Conservation (phyloP, 768 basidiomycete species). For the Tephrocybe sp. region DNA sequence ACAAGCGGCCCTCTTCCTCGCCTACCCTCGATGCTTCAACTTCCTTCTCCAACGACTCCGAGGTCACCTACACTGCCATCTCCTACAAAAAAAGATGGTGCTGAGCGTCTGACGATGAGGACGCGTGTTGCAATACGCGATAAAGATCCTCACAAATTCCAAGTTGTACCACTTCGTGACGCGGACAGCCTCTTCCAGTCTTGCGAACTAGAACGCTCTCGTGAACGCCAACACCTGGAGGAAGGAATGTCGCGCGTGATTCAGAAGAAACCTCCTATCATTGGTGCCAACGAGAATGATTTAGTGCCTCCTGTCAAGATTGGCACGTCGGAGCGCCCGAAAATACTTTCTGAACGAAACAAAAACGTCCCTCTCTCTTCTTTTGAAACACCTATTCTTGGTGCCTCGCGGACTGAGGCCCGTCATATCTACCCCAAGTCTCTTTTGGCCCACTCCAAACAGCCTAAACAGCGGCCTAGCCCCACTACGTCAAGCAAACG, state of each 20-base stretch:
- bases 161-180: constrained; percentile 41
- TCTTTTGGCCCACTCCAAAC: background rate
- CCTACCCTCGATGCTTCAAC: constrained; percentile 17
- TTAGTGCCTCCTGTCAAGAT: background rate
- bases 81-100: constrained; percentile 17
- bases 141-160: constrained; percentile 42
- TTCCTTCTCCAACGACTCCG: constrained; percentile 12
- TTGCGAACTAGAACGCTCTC: background rate
- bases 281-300: constrained; percentile 12
- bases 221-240: background rate
- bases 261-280: constrained; percentile 8
- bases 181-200: constrained; percentile 9
- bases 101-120: constrained; percentile 38
- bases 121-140: constrained; percentile 46
- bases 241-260: too few relatives aligned
- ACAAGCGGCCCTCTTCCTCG: constrained; percentile 17
- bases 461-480: constrained; percentile 5
- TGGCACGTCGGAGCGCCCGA: constrained; percentile 1
- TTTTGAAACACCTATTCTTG: background rate
- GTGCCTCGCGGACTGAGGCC: background rate
- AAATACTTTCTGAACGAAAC: constrained; percentile 8
- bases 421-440: background rate
- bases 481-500: background rate
- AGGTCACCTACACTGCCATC: constrained; percentile 9
- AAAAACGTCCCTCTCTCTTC: constrained; percentile 3